phyloP scores from a whole-genome alignment of 495 filamentous ascomycete genomes.

The Xanthoparmelia taractica region DNA sequence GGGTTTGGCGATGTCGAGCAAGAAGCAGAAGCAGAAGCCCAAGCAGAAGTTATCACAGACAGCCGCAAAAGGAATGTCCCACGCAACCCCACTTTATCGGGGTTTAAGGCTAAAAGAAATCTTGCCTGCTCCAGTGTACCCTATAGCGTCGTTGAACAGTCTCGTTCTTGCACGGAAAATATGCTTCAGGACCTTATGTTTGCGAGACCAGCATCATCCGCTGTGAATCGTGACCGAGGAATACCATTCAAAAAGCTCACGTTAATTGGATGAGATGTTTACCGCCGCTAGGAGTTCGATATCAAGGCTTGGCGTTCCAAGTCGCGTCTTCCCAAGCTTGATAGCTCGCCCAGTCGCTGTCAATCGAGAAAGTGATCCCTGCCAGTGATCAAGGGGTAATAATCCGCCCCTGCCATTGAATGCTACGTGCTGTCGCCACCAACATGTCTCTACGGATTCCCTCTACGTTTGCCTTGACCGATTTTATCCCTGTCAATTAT shows the following conservation, averaged over 20 bases:
- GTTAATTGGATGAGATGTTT: slow-evolving; percentile 8
- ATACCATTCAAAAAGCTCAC: background rate
- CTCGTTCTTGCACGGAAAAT: background rate
- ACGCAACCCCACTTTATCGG: background rate
- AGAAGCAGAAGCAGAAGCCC: background rate
- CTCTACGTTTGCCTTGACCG: background rate
- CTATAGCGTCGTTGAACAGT: background rate
- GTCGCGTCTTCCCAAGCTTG: slow-evolving; percentile 4
- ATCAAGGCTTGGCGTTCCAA: slow-evolving; percentile 12
- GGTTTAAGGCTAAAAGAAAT: background rate
- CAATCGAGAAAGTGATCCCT: slow-evolving; percentile 6
- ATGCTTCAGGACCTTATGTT: background rate
- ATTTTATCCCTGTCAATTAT: background rate
- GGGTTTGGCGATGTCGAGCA: background rate
- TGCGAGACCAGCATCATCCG: background rate
- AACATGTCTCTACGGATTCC: background rate
- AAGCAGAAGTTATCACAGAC: too few relatives aligned
- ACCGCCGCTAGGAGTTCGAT: slow-evolving; percentile 10
- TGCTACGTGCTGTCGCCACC: background rate
- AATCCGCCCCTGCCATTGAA: background rate
- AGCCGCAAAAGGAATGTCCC: background rate
- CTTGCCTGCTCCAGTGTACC: background rate
- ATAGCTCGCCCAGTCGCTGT: background rate
- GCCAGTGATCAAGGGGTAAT: background rate
- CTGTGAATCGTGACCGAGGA: background rate